Evolutionary conservation across 805 yeast genomes (phyloP).

Genomic region (Yarrowia keelungensis): DNA sequence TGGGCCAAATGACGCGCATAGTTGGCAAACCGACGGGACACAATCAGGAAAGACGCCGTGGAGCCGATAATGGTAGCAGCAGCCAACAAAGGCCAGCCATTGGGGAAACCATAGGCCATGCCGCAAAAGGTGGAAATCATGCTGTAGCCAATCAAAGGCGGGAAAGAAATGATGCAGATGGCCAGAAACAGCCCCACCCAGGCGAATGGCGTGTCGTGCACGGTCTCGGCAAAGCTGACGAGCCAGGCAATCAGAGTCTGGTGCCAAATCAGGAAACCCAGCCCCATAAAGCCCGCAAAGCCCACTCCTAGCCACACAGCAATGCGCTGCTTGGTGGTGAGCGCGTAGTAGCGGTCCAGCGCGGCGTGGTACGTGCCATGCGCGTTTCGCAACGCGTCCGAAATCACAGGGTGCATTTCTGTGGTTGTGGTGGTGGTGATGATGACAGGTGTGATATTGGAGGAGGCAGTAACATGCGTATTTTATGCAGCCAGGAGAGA

Average conservation of each 20-base stretch:
- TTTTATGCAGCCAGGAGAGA: background rate
- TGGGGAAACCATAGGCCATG: constrained; percentile 78
- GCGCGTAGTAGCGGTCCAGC: constrained; percentile 38
- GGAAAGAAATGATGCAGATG: constrained; percentile 77
- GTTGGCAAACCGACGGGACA: constrained; percentile 57
- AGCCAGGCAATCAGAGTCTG: constrained; percentile 48
- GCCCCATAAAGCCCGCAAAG: constrained; percentile 37
- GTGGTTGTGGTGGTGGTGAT: background rate
- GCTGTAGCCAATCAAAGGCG: constrained; percentile 88
- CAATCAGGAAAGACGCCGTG: constrained; percentile 62
- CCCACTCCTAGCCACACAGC: constrained; percentile 40
- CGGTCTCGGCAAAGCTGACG: constrained; percentile 47
- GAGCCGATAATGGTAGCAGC: constrained; percentile 76
- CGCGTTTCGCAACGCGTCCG: constrained; percentile 37
- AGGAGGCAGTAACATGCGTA: background rate
- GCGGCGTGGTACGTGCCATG: constrained; percentile 32
- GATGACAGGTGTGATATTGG: constrained; percentile 6
- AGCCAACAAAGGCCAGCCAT: constrained; percentile 82
- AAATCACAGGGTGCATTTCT: constrained; percentile 34
- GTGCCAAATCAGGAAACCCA: constrained; percentile 50
- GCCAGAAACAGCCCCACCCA: constrained; percentile 56
- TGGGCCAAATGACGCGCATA: constrained; percentile 68
- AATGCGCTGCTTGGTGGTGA: constrained; percentile 39
- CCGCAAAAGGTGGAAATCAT: constrained; percentile 72
- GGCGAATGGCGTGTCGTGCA: constrained; percentile 49